A percentile compares a stretch with the other conserved stretches of the same genome.
Evolutionary conservation across 2,329 filamentous ascomycete genomes (phyloP).

Genomic region (Sporothrix variecibatus): DNA sequence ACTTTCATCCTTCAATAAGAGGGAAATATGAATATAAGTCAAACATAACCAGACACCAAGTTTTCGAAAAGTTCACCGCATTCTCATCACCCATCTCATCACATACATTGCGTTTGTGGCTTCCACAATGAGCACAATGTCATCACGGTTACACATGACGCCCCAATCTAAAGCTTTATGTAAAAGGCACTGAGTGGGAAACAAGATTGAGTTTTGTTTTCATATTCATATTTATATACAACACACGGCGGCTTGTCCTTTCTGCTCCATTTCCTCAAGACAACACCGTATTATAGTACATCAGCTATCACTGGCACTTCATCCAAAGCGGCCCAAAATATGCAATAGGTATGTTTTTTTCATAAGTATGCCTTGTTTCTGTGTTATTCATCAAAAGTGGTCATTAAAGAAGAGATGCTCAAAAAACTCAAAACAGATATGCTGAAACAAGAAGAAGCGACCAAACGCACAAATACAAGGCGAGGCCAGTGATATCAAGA

Average conservation of each 20-base stretch:
- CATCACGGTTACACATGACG: background rate
- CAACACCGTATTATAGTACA: too few relatives aligned
- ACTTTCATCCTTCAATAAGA: too few relatives aligned
- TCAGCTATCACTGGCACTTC: too few relatives aligned
- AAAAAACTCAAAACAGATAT: background rate
- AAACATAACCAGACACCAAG: background rate
- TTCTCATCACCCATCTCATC: background rate
- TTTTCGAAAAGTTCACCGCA: background rate
- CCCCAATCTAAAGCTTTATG: background rate
- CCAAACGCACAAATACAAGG: background rate
- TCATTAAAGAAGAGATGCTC: background rate
- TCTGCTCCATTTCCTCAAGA: too few relatives aligned
- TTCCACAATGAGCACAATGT: background rate
- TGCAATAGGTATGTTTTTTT: background rate
- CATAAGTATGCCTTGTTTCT: background rate
- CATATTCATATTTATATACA: background rate
- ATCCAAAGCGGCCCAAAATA: too few relatives aligned
- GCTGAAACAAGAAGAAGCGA: background rate
- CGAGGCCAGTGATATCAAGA: conserved; percentile 3
- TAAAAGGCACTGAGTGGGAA: background rate
- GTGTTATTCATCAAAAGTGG: background rate
- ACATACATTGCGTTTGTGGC: background rate
- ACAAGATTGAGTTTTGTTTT: background rate
- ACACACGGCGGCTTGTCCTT: background rate
- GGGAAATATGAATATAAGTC: background rate